Conservation (phyloP, 257 asterid genomes). For the Rubia yunnanensis region DNA sequence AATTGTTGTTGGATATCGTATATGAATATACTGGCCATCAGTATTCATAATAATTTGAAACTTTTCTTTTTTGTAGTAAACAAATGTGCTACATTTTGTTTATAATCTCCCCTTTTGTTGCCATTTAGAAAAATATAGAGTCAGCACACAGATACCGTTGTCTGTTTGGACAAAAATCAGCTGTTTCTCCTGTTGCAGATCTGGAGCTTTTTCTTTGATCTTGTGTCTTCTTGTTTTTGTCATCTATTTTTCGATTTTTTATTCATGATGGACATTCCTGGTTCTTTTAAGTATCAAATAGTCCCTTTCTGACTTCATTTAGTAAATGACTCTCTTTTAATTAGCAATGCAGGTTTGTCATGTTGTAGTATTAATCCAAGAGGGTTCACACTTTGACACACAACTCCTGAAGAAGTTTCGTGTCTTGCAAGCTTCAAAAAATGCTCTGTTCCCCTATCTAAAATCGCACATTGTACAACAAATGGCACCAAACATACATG, state of each 20-base stretch:
- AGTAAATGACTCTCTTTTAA: conserved; percentile 37
- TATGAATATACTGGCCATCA: background rate
- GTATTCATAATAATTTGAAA: background rate
- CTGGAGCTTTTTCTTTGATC: background rate
- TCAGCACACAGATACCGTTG: background rate
- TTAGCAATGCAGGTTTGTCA: conserved; percentile 97
- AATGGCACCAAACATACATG: conserved; percentile 32
- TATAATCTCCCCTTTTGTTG: background rate
- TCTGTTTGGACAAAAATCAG: background rate
- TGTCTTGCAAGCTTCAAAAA: conserved; percentile 80
- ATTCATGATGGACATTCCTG: background rate
- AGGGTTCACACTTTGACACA: conserved; percentile 80
- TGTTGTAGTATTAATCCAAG: conserved; percentile 62
- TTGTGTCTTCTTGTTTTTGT: background rate
- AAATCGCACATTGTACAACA: conserved; percentile 46
- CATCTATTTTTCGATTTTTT: background rate
- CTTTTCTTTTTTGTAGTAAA: background rate
- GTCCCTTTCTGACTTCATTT: background rate
- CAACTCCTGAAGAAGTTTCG: conserved; percentile 61
- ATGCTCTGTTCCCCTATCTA: conserved; percentile 46
- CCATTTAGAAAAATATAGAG: background rate
- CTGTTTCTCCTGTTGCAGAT: background rate
- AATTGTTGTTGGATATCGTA: background rate
- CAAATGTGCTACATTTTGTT: background rate
- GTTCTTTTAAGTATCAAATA: background rate